Percentiles rank a stretch among this genome's conserved stretches.
Evolutionary conservation across 352 stramenopile genomes (phyloP).

Genomic region (Phytophthora sp.): DNA sequence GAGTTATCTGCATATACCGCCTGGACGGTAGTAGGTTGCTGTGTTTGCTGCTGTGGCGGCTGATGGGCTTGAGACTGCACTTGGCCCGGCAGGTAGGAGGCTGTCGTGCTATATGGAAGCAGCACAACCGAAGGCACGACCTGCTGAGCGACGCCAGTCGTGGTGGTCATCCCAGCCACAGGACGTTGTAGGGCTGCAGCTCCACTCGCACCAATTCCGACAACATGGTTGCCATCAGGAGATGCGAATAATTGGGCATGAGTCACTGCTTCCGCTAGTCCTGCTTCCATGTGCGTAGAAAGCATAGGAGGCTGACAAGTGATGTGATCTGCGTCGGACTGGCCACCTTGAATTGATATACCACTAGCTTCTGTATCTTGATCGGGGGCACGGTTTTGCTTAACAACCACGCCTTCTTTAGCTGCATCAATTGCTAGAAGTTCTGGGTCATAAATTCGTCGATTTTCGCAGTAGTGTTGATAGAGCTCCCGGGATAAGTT

Average conservation of each 20-base stretch:
- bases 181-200: slow-evolving; percentile 6
- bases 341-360: not conserved
- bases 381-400: slow-evolving; percentile 15
- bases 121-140: slow-evolving; percentile 39
- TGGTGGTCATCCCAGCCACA: slow-evolving; percentile 1
- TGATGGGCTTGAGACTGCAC: slow-evolving; percentile 10
- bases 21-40: not conserved
- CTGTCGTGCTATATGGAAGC: slow-evolving; percentile 32
- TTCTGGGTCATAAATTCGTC: slow-evolving; percentile 78
- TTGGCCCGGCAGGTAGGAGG: slow-evolving; percentile 16
- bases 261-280: slow-evolving; percentile 27
- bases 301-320: slow-evolving; percentile 12
- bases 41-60: slow-evolving; percentile 1
- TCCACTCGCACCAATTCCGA: slow-evolving; percentile 8
- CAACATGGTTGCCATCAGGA: slow-evolving; percentile 1
- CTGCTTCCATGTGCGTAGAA: slow-evolving; percentile 29
- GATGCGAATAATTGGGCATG: slow-evolving; percentile 22
- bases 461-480: slow-evolving; percentile 80
- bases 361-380: not conserved
- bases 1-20: slow-evolving; percentile 14
- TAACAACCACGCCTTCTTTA: slow-evolving; percentile 34
- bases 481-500: slow-evolving; percentile 79
- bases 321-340: slow-evolving; percentile 1
- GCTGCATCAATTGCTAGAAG: slow-evolving; percentile 64
- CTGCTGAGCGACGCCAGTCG: slow-evolving; percentile 9